phyloP scores from a whole-genome alignment of 257 asterid species.

The Henckelia pumila region DNA sequence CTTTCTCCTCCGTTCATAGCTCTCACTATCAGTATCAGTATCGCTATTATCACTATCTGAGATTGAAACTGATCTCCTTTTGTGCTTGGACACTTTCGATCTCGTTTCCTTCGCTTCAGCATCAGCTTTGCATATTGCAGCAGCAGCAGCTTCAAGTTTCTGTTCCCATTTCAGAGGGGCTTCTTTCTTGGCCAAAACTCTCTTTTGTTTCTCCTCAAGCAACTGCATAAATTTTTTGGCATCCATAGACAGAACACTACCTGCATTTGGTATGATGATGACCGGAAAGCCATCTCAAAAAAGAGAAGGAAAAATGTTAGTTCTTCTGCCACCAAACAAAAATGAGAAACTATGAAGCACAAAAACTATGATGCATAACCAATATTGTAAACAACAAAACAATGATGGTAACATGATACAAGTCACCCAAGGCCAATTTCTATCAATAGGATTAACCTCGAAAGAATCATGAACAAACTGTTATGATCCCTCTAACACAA shows the following conservation, averaged over 20 bases:
- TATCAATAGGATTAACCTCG: neutral
- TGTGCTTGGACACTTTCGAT: constrained; percentile 53
- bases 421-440: neutral
- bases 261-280: constrained; percentile 99
- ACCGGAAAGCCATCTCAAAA: constrained; percentile 96
- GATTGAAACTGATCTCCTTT: constrained; percentile 53
- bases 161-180: constrained; percentile 97
- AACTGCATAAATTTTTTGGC: constrained; percentile 90
- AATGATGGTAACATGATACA: neutral
- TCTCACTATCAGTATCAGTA: constrained; percentile 21
- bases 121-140: constrained; percentile 69
- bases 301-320: constrained; percentile 95
- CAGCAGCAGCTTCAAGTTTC: constrained; percentile 94
- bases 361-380: neutral
- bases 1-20: constrained; percentile 42
- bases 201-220: constrained; percentile 93
- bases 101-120: constrained; percentile 66
- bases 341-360: neutral
- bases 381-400: neutral
- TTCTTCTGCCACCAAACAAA: constrained; percentile 45
- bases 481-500: no score
- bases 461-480: neutral
- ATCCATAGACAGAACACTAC: constrained; percentile 84
- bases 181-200: constrained; percentile 80
- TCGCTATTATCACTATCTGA: constrained; percentile 48